Evolutionary conservation across 2,329 filamentous ascomycete genomes (phyloP).

Genomic region (Aspergillus brunneoviolaceus): DNA sequence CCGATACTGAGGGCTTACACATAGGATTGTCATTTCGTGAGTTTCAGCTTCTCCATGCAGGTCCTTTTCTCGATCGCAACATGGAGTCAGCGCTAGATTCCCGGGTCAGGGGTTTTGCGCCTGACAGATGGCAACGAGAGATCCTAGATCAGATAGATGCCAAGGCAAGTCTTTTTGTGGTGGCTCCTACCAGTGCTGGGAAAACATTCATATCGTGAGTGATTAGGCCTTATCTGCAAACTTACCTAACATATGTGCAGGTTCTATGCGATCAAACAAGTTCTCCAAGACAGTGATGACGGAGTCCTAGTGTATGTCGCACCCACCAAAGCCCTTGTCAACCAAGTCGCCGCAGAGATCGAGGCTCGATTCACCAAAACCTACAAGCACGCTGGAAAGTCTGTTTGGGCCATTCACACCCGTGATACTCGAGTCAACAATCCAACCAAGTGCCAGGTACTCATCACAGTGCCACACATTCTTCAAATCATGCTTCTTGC

Average conservation of each 20-base stretch:
- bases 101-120: conserved; percentile 66
- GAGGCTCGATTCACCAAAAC: conserved; percentile 71
- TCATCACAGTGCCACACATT: conserved; percentile 76
- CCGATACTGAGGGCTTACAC: conserved; percentile 25
- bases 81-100: conserved; percentile 67
- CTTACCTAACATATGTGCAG: conserved; percentile 12
- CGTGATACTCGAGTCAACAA: conserved; percentile 74
- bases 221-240: not conserved
- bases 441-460: conserved; percentile 67
- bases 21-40: conserved; percentile 49
- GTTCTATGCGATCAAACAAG: conserved; percentile 79
- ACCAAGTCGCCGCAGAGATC: conserved; percentile 78
- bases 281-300: conserved; percentile 67
- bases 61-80: conserved; percentile 72
- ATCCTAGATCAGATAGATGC: conserved; percentile 73
- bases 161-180: conserved; percentile 68
- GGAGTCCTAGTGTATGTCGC: conserved; percentile 75
- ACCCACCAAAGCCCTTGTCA: conserved; percentile 78
- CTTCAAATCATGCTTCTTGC: conserved; percentile 74
- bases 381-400: conserved; percentile 59
- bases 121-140: conserved; percentile 73
- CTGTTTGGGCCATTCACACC: conserved; percentile 77
- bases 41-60: conserved; percentile 68
- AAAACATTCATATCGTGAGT: conserved; percentile 71
- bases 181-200: conserved; percentile 75